Conservation (phyloP, 768 basidiomycete genomes). For the Flagelloscypha sp. region DNA sequence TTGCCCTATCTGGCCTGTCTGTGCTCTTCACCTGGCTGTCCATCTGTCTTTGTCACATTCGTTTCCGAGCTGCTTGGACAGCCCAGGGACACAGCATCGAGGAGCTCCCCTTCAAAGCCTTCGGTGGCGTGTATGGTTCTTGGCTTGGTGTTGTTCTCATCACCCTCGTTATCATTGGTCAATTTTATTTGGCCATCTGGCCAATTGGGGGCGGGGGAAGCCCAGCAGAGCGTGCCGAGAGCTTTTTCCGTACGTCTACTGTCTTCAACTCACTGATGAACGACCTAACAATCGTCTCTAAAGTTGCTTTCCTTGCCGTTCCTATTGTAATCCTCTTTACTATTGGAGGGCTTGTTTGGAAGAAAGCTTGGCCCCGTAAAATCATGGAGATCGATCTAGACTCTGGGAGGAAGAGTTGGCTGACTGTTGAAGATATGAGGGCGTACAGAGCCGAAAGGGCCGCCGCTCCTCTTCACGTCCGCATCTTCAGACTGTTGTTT, state of each 20-base stretch:
- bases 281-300: too few relatives aligned
- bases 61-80: conserved; percentile 36
- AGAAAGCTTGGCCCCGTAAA: too few relatives aligned
- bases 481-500: conserved; percentile 32
- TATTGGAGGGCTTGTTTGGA: conserved; percentile 29
- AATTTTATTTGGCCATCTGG: conserved; percentile 43
- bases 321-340: conserved; percentile 35
- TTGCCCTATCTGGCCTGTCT: conserved; percentile 39
- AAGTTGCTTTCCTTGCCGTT: conserved; percentile 24
- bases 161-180: conserved; percentile 32
- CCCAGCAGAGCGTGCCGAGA: too few relatives aligned
- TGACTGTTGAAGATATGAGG: conserved; percentile 14
- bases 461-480: conserved; percentile 27
- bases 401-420: conserved; percentile 9
- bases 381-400: conserved; percentile 32
- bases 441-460: conserved; percentile 32
- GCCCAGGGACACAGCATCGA: conserved; percentile 36
- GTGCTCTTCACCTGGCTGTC: conserved; percentile 38
- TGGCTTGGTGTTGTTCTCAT: conserved; percentile 37
- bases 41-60: conserved; percentile 42
- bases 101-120: conserved; percentile 35
- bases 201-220: too few relatives aligned
- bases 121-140: conserved; percentile 37
- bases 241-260: conserved; percentile 33
- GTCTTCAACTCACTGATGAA: too few relatives aligned